These are phyloP conservation scores for Daldinia childiae DNA, from an alignment of 495 filamentous ascomycete genomes.

Conservation along the genomic window DNA sequence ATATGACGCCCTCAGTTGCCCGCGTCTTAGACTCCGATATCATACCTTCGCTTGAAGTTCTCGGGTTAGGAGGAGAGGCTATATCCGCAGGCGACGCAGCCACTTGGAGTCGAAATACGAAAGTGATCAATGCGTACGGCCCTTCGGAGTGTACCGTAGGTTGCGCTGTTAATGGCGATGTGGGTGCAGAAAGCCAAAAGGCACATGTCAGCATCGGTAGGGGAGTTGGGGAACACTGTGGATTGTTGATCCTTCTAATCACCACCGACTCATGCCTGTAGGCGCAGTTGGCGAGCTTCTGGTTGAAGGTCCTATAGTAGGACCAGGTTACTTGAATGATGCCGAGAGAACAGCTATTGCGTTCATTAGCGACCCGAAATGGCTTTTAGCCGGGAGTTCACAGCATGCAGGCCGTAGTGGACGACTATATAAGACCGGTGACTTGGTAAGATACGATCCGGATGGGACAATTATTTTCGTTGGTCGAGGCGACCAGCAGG, in stretches of 20 bases:
- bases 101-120: constrained; percentile 50
- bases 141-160: constrained; percentile 65
- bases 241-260: constrained; percentile 66
- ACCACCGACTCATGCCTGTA: constrained; percentile 63
- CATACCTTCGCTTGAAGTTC: constrained; percentile 50
- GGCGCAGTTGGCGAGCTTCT: constrained; percentile 69
- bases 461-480: constrained; percentile 69
- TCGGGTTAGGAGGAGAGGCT: constrained; percentile 56
- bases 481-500: constrained; percentile 70
- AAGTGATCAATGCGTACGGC: constrained; percentile 67
- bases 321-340: constrained; percentile 59
- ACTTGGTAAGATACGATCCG: constrained; percentile 67
- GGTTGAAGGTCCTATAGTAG: constrained; percentile 68
- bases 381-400: constrained; percentile 56
- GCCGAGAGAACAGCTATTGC: constrained; percentile 53
- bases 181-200: constrained; percentile 44
- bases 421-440: constrained; percentile 74
- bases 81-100: constrained; percentile 50
- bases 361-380: constrained; percentile 63
- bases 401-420: constrained; percentile 54
- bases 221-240: constrained; percentile 59
- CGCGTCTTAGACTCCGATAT: constrained; percentile 56
- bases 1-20: constrained; percentile 65
- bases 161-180: constrained; percentile 53
- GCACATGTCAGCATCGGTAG: constrained; percentile 52